Conservation (phyloP, 495 filamentous ascomycete species). For the Cetradonia linearis region DNA sequence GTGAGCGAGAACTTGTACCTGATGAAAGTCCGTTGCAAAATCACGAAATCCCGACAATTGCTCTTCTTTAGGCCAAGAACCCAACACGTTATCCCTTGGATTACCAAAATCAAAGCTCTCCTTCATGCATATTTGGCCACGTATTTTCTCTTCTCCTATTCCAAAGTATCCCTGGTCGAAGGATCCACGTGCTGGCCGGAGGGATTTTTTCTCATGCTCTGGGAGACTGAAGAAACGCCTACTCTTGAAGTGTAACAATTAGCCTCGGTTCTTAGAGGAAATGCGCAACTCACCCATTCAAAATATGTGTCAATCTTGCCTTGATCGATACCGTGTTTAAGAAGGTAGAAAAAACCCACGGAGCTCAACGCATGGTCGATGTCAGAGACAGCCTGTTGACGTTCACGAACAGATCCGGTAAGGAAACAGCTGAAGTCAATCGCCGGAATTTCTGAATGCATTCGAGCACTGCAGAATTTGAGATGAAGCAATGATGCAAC, state of each 20-base stretch:
- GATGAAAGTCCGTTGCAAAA: not conserved
- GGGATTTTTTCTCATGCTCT: not conserved
- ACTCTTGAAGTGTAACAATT: not conserved
- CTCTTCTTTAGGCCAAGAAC: not conserved
- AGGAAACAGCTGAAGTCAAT: not conserved
- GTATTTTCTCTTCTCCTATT: constrained; percentile 1
- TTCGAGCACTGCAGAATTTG: too few species aligned
- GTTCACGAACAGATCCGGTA: not conserved
- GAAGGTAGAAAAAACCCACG: not conserved
- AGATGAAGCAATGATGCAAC: too few species aligned
- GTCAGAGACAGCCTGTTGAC: not conserved
- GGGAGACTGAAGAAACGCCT: not conserved
- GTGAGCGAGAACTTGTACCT: not conserved
- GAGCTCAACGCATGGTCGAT: constrained; percentile 1
- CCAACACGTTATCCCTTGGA: not conserved
- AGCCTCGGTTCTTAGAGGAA: too few species aligned
- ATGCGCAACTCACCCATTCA: constrained; percentile 1
- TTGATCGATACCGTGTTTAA: constrained; percentile 1
- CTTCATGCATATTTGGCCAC: not conserved
- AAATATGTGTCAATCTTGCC: not conserved
- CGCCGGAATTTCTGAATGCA: not conserved
- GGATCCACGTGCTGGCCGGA: not conserved
- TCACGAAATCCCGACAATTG: not conserved
- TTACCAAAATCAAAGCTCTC: constrained; percentile 2
- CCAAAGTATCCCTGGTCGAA: not conserved